These are phyloP conservation scores for Neolecta irregularis DNA, from an alignment of 1,139 yeast genomes.

Conservation along the genomic window DNA sequence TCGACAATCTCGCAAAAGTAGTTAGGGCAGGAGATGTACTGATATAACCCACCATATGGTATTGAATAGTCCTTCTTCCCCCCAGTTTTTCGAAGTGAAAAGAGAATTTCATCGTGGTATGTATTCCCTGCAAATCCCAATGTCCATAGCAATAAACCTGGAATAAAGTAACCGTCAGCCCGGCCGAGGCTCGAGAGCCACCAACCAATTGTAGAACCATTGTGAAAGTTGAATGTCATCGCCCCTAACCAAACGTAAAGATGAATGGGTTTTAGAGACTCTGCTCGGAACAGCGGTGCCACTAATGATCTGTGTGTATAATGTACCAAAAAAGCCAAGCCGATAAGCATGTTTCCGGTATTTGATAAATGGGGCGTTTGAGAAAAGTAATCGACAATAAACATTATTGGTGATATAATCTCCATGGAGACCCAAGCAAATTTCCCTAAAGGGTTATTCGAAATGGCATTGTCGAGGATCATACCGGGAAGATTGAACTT, in stretches of 20 bases:
- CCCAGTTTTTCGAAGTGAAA: conserved; percentile 3
- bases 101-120: conserved; percentile 11
- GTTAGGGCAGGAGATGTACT: conserved; percentile 9
- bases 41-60: conserved; percentile 10
- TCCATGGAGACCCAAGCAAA: conserved; percentile 11
- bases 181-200: conserved; percentile 5
- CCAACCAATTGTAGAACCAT: conserved; percentile 7
- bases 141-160: conserved; percentile 2
- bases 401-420: conserved; percentile 9
- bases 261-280: conserved; percentile 8
- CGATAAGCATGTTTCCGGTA: conserved; percentile 1
- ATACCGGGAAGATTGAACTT: conserved; percentile 6
- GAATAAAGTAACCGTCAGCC: background rate
- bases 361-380: background rate
- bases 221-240: conserved; percentile 3
- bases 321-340: conserved; percentile 7
- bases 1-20: conserved; percentile 13
- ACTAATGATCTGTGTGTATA: conserved; percentile 10
- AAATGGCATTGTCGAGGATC: too few relatives aligned
- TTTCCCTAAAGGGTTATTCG: too few relatives aligned
- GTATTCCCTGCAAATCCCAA: conserved; percentile 10
- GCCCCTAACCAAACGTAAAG: conserved; percentile 5
- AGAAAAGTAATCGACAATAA: conserved; percentile 3
- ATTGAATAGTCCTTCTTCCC: conserved; percentile 3
- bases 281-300: conserved; percentile 9